Base-by-base conservation (phyloP, 768 basidiomycete species). In the Leccinum subtestaceum region DNA sequence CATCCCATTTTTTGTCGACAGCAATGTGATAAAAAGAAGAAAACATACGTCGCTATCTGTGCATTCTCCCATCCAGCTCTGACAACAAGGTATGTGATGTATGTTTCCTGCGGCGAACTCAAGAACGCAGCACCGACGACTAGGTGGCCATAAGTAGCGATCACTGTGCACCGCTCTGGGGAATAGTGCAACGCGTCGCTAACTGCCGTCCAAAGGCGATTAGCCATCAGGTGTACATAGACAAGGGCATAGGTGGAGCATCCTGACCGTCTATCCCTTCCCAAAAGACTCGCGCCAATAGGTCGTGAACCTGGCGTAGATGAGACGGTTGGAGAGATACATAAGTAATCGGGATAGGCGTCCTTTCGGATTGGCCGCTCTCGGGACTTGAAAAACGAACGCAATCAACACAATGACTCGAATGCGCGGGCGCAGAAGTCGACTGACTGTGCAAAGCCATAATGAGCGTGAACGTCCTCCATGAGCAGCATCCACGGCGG, bases 21-120 rank as follows among this genome's bases (percentile, higher is more conserved):
- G 12, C 23, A 2, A 9, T 7, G 17, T 38, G 7, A 17, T 12
- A 9, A 15, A 60, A 25, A 36, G 32, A 17, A 43, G 31, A 10
- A 15, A 48, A 72, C 72, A 10, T 65, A 89, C 91, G 87, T 87
- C 32, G 89, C 91, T 58, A 93, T 88, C 57, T 87, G 84, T 4
- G 84, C 78, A 64, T 87, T 88, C 56, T 93, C 88, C 91, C 91
- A 93, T 10, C 91, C 90, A 17, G 85, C 78, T 64, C 81, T 85
- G 52, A 93, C 91, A 40, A 80, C 87, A 15, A 93, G 78, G 62
- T 91, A 93, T 19, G 89, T 91, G 55, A 93, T 90, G 65, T 93
- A 93, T 3, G 88, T 86, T 69, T 91, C 88, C 52, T 81, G 81
- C 0, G 91, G 91, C 23, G 88, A 91, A 70, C 86, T 90, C 59